These are phyloP conservation scores for Plasmodium falciparum DNA, from an alignment of 169 alveolate genomes.

Conservation along the genomic window DNA sequence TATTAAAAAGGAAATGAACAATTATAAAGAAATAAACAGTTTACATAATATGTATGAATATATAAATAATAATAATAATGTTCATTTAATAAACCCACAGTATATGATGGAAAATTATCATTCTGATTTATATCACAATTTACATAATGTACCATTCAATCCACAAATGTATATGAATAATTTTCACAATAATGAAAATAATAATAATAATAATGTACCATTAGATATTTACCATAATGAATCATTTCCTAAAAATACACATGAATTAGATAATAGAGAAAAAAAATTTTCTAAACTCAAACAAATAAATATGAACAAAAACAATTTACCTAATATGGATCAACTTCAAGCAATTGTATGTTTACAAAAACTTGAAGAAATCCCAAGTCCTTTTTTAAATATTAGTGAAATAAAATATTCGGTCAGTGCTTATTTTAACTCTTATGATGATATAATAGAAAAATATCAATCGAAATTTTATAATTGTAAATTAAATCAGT, in stretches of 20 bases:
- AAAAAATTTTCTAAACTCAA: slow-evolving; percentile 27
- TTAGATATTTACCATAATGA: too few species aligned
- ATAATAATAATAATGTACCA: slow-evolving; percentile 14
- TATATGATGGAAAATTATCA: slow-evolving; percentile 24
- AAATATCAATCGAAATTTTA: slow-evolving; percentile 78
- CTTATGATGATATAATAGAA: slow-evolving; percentile 81
- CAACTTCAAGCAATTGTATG: slow-evolving; percentile 65
- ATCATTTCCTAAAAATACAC: slow-evolving; percentile 3
- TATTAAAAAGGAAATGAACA: background rate
- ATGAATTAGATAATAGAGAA: slow-evolving; percentile 5
- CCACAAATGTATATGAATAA: background rate
- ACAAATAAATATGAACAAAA: background rate
- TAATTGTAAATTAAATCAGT: slow-evolving; percentile 76
- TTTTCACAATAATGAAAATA: slow-evolving; percentile 7
- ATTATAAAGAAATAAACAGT: slow-evolving; percentile 32
- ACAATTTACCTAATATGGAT: slow-evolving; percentile 11
- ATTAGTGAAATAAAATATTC: slow-evolving; percentile 78
- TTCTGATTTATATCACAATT: slow-evolving; percentile 14
- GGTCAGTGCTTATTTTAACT: slow-evolving; percentile 82
- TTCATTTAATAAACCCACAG: slow-evolving; percentile 9
- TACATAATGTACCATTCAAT: slow-evolving; percentile 19
- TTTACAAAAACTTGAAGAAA: slow-evolving; percentile 82
- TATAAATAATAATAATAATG: background rate
- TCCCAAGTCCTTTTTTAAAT: slow-evolving; percentile 74
- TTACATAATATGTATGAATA: slow-evolving; percentile 25